A percentile compares a stretch with the other conserved stretches of the same genome.
Evolutionary conservation across 2,329 filamentous ascomycete species (phyloP).

Genomic region (Phyllosticta capitalensis): DNA sequence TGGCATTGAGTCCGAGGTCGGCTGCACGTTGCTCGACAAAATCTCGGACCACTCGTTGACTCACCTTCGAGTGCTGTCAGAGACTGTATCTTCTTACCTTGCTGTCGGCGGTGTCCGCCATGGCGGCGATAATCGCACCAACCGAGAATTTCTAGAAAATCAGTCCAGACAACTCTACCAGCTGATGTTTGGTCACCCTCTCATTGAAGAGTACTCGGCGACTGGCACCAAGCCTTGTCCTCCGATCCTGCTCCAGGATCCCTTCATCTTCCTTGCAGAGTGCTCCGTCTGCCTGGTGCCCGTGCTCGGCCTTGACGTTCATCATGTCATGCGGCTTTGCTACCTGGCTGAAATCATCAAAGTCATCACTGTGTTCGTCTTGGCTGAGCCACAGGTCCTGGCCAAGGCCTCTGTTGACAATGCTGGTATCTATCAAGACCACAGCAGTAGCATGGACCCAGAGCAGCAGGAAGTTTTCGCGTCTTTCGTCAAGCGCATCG

Average conservation of each 20-base stretch:
- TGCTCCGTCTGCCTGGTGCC: conserved; percentile 61
- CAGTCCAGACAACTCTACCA: conserved; percentile 64
- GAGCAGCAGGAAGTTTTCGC: conserved; percentile 24
- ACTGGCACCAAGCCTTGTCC: conserved; percentile 33
- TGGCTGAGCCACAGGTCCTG: conserved; percentile 4
- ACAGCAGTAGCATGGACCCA: conserved; percentile 20
- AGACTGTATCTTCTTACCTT: conserved; percentile 79
- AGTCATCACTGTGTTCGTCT: conserved; percentile 51
- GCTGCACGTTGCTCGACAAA: conserved; percentile 68
- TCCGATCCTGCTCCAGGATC: conserved; percentile 58
- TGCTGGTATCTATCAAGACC: conserved; percentile 2
- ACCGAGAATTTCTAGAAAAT: conserved; percentile 57
- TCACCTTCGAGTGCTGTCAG: conserved; percentile 77
- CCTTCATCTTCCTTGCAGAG: conserved; percentile 75
- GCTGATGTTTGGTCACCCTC: conserved; percentile 55
- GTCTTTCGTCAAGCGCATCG: conserved; percentile 24
- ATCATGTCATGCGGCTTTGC: conserved; percentile 73
- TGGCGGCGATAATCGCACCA: conserved; percentile 47
- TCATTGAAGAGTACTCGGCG: conserved; percentile 28
- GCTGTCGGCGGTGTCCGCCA: conserved; percentile 62
- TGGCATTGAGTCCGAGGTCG: conserved; percentile 61
- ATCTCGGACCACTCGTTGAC: conserved; percentile 77
- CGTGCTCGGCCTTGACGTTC: conserved; percentile 61
- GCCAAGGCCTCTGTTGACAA: conserved; percentile 2
- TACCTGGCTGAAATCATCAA: conserved; percentile 89